Evolutionary conservation across 768 basidiomycete species (phyloP).

Genomic region (Ramaria rubella): DNA sequence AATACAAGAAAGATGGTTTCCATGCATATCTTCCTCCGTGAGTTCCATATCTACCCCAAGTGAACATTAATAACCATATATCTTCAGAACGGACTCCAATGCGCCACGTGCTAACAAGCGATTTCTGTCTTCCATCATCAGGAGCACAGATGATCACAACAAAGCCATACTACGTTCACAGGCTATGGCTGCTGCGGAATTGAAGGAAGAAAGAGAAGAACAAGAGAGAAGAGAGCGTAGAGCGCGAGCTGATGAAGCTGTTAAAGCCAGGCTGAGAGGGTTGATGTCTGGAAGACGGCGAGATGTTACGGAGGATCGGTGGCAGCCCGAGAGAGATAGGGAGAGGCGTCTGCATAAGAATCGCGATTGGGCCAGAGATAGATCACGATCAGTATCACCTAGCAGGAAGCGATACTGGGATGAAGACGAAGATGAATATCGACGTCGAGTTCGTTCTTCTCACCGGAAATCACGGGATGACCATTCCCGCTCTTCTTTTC

Average conservation of each 20-base stretch:
- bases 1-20: constrained; percentile 70
- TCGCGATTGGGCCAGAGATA: constrained; percentile 32
- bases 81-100: constrained; percentile 54
- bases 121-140: constrained; percentile 59
- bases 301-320: constrained; percentile 14
- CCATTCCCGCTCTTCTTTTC: constrained; percentile 18
- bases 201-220: constrained; percentile 18
- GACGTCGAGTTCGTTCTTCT: constrained; percentile 1
- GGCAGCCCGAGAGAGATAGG: constrained; percentile 19
- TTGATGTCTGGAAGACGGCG: constrained; percentile 24
- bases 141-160: constrained; percentile 94
- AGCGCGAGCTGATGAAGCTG: constrained; percentile 70
- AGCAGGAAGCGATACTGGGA: constrained; percentile 4
- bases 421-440: constrained; percentile 12
- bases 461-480: not conserved
- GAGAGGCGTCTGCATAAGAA: constrained; percentile 34
- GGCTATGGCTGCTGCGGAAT: constrained; percentile 22
- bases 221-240: constrained; percentile 30
- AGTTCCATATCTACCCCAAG: constrained; percentile 15
- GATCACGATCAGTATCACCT: constrained; percentile 26
- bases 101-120: constrained; percentile 60
- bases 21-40: constrained; percentile 67
- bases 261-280: constrained; percentile 53
- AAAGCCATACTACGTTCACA: constrained; percentile 51
- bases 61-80: not conserved